Evolutionary conservation across 768 basidiomycete genomes (phyloP).

Genomic region (Mrakia blollopis): DNA sequence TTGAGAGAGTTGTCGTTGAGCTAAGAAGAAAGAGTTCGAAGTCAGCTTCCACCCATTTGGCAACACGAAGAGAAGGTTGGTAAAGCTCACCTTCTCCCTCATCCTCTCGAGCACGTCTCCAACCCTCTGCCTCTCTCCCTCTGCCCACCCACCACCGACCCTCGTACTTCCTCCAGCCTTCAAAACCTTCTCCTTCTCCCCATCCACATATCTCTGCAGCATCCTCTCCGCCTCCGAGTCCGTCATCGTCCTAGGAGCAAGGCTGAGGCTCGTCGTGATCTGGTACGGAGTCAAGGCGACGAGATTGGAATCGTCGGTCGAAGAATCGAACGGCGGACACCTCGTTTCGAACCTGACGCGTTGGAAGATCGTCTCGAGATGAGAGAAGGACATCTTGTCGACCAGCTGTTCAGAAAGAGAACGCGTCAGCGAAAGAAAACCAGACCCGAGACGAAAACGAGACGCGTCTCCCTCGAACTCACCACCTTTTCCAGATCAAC

Average conservation of each 20-base stretch:
- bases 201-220: background rate
- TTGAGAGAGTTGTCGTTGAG: conserved; percentile 19
- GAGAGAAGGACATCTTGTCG: background rate
- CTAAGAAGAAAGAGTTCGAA: background rate
- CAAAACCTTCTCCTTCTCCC: background rate
- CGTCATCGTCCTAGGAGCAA: background rate
- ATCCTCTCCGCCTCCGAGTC: background rate
- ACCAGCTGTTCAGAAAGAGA: background rate
- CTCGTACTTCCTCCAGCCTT: background rate
- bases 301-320: background rate
- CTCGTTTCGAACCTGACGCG: background rate
- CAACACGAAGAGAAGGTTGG: background rate
- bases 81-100: conserved; percentile 8
- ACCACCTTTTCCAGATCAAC: conserved; percentile 13
- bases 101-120: background rate
- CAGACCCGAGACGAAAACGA: no score
- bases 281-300: background rate
- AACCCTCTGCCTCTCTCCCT: conserved; percentile 5
- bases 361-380: conserved; percentile 4
- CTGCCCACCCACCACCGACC: background rate
- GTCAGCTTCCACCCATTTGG: no score
- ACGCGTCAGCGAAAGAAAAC: background rate
- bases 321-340: conserved; percentile 6
- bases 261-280: conserved; percentile 8
- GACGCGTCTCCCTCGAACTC: background rate